Evolutionary conservation across 805 yeast genomes (phyloP).

Genomic region (Ogataea nitratoaversa): DNA sequence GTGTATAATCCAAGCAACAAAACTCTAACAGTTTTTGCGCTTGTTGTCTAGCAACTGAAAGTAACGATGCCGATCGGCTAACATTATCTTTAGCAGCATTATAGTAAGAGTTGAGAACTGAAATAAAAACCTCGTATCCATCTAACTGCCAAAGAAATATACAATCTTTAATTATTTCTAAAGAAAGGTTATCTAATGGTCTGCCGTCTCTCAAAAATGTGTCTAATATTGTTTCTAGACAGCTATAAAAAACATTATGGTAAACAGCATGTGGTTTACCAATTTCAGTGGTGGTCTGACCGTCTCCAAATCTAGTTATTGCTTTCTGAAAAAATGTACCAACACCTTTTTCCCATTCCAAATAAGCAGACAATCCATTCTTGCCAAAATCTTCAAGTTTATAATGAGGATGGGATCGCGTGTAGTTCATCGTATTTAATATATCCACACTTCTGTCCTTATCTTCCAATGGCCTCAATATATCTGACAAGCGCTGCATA

Average conservation of each 20-base stretch:
- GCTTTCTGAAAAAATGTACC: slow-evolving; percentile 11
- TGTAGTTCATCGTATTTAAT: slow-evolving; percentile 9
- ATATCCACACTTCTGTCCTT: slow-evolving; percentile 15
- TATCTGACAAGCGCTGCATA: slow-evolving; percentile 8
- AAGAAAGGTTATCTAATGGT: slow-evolving; percentile 5
- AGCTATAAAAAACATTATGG: slow-evolving; percentile 12
- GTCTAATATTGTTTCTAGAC: slow-evolving; percentile 12
- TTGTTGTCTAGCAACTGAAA: slow-evolving; percentile 6
- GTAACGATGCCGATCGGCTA: background rate
- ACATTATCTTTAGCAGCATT: slow-evolving; percentile 1
- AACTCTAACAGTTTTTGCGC: slow-evolving; percentile 12
- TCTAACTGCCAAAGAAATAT: slow-evolving; percentile 22
- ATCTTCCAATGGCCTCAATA: slow-evolving; percentile 14
- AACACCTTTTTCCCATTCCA: slow-evolving; percentile 14
- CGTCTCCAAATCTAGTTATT: slow-evolving; percentile 11
- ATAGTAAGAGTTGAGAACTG: slow-evolving; percentile 11
- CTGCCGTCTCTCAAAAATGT: slow-evolving; percentile 4
- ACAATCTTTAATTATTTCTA: slow-evolving; percentile 17
- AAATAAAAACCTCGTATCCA: slow-evolving; percentile 16
- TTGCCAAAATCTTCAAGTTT: slow-evolving; percentile 10
- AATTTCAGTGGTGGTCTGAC: slow-evolving; percentile 6
- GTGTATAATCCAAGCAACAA: slow-evolving; percentile 13
- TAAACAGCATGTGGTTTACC: slow-evolving; percentile 13
- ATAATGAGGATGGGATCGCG: slow-evolving; percentile 4
- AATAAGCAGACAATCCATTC: slow-evolving; percentile 1